phyloP scores from a whole-genome alignment of 306 rosid species.

The Quercus suber region DNA sequence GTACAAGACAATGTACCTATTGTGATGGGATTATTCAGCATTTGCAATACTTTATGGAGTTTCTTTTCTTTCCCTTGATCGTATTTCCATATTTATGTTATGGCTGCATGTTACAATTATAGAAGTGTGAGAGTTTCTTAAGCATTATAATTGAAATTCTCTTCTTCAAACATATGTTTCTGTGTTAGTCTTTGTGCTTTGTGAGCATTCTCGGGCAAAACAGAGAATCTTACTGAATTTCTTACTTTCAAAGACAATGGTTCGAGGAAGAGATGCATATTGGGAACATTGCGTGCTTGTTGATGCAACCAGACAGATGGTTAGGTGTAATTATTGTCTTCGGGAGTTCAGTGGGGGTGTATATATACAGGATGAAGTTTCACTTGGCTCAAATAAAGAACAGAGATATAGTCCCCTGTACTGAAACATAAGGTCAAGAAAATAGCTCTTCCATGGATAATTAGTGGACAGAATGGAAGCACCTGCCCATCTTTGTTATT shows the following conservation, averaged over 20 bases:
- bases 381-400: slow-evolving; percentile 77
- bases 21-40: neutral
- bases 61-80: neutral
- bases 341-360: slow-evolving; percentile 80
- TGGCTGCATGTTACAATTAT: neutral
- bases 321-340: slow-evolving; percentile 65
- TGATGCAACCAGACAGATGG: slow-evolving; percentile 59
- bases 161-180: neutral
- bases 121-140: neutral
- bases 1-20: neutral
- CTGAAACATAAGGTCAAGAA: slow-evolving; percentile 54
- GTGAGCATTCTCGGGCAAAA: neutral
- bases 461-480: slow-evolving; percentile 45
- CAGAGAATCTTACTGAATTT: too few species aligned
- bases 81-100: neutral
- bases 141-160: neutral
- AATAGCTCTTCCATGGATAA: slow-evolving; percentile 58
- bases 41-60: too few species aligned
- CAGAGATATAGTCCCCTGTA: slow-evolving; percentile 69
- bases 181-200: neutral
- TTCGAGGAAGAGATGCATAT: slow-evolving; percentile 78
- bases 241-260: slow-evolving; percentile 37
- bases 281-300: slow-evolving; percentile 77
- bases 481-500: slow-evolving; percentile 37
- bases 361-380: slow-evolving; percentile 65